These are phyloP conservation scores for Colletotrichum sp. DNA, from an alignment of 2,329 filamentous ascomycete genomes.

Conservation along the genomic window DNA sequence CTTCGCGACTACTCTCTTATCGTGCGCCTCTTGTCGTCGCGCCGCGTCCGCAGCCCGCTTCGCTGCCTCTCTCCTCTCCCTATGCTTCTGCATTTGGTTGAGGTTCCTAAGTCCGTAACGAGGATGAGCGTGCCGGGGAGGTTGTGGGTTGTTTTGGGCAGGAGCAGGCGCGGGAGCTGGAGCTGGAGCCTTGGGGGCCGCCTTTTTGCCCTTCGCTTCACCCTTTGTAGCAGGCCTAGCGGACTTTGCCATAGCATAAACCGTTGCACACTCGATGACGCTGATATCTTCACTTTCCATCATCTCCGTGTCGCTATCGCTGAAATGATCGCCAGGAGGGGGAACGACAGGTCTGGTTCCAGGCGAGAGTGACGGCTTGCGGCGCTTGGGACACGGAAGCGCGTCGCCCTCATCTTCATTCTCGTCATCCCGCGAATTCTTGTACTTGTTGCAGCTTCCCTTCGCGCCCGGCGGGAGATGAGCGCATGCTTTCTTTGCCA, in stretches of 20 bases:
- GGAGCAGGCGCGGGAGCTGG: background rate
- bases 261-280: background rate
- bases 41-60: background rate
- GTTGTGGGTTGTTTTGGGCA: background rate
- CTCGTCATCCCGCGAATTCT: background rate
- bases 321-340: accelerated
- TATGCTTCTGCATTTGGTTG: background rate
- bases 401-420: background rate
- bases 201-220: background rate
- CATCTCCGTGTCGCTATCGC: background rate
- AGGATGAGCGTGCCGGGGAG: background rate
- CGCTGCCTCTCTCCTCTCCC: background rate
- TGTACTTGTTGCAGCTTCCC: background rate
- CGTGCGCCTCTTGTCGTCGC: background rate
- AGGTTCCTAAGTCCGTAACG: background rate
- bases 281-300: accelerated
- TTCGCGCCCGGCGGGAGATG: background rate
- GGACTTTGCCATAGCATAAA: background rate
- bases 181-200: background rate
- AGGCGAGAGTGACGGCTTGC: background rate
- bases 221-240: background rate
- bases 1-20: background rate
- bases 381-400: background rate
- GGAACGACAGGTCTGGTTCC: accelerated
- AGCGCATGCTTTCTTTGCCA: background rate